Evolutionary conservation across 2,329 filamentous ascomycete genomes (phyloP).

Genomic region (Talaromyces sp.): DNA sequence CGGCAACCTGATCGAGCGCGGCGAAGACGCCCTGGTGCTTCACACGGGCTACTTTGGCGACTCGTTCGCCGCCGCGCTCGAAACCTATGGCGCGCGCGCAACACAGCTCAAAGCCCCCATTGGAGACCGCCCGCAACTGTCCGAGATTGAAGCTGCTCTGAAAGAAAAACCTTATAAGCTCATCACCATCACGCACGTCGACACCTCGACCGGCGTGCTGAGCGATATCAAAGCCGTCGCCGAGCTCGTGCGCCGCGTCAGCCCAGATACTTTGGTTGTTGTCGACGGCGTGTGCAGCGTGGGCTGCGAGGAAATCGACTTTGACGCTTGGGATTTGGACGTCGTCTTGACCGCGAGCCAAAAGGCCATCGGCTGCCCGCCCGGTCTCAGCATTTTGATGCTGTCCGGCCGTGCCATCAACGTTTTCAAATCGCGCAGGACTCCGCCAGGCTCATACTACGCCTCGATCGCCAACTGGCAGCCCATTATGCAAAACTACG

Average conservation of each 20-base stretch:
- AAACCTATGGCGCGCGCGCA: constrained; percentile 83
- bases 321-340: constrained; percentile 92
- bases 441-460: constrained; percentile 82
- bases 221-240: constrained; percentile 83
- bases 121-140: constrained; percentile 78
- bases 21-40: constrained; percentile 85
- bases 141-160: constrained; percentile 83
- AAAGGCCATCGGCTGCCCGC: constrained; percentile 94
- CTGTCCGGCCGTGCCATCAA: constrained; percentile 84
- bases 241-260: constrained; percentile 77
- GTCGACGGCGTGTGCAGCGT: constrained; percentile 98
- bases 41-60: constrained; percentile 98
- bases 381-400: constrained; percentile 91
- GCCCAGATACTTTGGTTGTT: constrained; percentile 83
- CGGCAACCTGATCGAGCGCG: constrained; percentile 85
- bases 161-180: constrained; percentile 91
- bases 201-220: constrained; percentile 93
- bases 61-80: constrained; percentile 86
- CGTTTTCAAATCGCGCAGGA: constrained; percentile 72
- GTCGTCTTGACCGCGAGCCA: constrained; percentile 91
- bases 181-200: constrained; percentile 92
- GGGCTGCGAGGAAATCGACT: constrained; percentile 90
- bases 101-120: constrained; percentile 88
- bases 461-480: constrained; percentile 97
- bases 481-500: constrained; percentile 98